Evolutionary conservation across 2,329 filamentous ascomycete species (phyloP), one percentile per base, ranked within the genome.

Genomic region (Penicillium sumatraense): DNA sequence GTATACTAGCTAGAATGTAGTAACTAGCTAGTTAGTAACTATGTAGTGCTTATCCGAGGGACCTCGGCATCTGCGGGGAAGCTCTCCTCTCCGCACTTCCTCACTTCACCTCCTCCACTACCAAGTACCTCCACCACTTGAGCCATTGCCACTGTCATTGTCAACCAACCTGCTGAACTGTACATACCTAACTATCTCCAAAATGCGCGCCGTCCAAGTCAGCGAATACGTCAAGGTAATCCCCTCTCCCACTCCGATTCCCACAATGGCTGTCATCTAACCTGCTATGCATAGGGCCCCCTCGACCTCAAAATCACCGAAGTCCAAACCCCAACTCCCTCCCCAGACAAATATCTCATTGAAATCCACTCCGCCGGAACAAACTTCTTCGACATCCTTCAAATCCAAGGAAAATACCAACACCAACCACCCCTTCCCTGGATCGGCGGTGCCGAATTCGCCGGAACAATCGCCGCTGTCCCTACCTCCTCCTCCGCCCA

Each of bases 351-450:
- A 77, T 98, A 97, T 73, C 82, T 96, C 60, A 89, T 98, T 71
- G 84, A 87, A 69, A 89, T 98, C 67, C 90, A 91, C 75, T 91
- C 93, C 44, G 84, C 89, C 0, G 93, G 91, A 18, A 90, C 91
- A 68, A 98, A 98, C 79, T 98, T 98, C 83, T 98, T 97, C 80
- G 93, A 98, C 73, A 89, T 96, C 54, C 86, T 98, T 51, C 93
- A 98, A 72, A 91, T 97, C 69, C 89, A 91, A 69, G 93, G 93
- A 53, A 96, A 96, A 84, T 98, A 98, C 77, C 93, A 98, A 72
- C 84, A 91, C 71, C 93, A 97, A 68, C 92, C 92, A 0, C 86
- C 89, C 0, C 87, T 97, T 46, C 93, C 93, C 27, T 96, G 93
- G 92, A 78, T 93, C 47, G 86, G 91, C 0, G 93, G 93, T 57